phyloP scores from a whole-genome alignment of 2,329 filamentous ascomycete genomes.

The Colletotrichum abscissum region DNA sequence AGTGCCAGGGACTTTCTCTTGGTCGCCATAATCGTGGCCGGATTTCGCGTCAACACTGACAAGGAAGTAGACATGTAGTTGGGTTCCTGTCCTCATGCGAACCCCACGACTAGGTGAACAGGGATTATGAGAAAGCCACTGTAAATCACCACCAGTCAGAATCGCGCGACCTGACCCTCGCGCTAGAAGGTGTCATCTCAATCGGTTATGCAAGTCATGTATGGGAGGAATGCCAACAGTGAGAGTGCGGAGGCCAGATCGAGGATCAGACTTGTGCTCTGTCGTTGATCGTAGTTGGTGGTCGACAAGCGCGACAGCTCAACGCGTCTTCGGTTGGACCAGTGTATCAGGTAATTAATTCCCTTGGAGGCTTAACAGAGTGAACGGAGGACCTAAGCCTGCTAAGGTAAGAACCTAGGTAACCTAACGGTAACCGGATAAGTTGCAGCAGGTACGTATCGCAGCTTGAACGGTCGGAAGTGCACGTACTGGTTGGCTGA shows the following conservation, averaged over 20 bases:
- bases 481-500: not conserved
- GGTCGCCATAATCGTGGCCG: conserved; percentile 6
- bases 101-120: not conserved
- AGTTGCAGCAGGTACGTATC: not conserved
- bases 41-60: not conserved
- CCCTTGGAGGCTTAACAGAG: too few relatives aligned
- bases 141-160: not conserved
- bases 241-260: not conserved
- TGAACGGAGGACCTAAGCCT: too few relatives aligned
- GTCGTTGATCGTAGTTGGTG: conserved; percentile 11
- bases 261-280: not conserved
- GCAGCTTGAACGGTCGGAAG: not conserved
- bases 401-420: too few relatives aligned
- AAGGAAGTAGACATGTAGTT: not conserved
- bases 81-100: not conserved
- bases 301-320: not conserved
- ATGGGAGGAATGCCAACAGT: not conserved
- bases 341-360: not conserved
- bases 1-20: conserved; percentile 24
- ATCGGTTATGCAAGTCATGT: not conserved
- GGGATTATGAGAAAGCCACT: not conserved
- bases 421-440: too few relatives aligned
- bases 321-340: conserved; percentile 5
- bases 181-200: conserved; percentile 12
- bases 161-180: not conserved